Percentiles rank a stretch among this genome's conserved stretches.
phyloP scores from a whole-genome alignment of 768 basidiomycete genomes.

The Naganishia vishniacii region DNA sequence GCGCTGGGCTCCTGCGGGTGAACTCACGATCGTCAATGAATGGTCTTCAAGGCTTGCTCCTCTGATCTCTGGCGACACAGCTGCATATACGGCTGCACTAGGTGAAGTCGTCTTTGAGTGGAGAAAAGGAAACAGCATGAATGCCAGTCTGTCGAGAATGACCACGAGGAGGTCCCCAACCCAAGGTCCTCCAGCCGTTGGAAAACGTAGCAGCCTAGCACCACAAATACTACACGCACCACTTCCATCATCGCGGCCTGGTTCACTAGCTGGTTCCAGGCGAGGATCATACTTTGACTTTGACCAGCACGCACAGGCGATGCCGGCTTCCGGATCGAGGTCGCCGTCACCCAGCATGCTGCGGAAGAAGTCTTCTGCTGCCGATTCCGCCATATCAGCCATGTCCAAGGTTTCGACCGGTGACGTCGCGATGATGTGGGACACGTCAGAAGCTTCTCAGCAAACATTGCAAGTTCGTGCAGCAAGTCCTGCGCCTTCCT shows the following conservation, averaged over 20 bases:
- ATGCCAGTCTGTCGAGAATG: not conserved
- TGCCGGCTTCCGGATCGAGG: not conserved
- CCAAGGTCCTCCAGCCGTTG: not conserved
- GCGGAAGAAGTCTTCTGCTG: conserved; percentile 15
- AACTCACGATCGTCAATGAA: conserved; percentile 28
- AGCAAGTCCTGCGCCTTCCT: conserved; percentile 9
- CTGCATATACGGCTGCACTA: conserved; percentile 21
- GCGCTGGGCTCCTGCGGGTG: conserved; percentile 37
- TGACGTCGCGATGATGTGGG: not conserved
- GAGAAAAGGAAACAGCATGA: conserved; percentile 22
- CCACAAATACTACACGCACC: not conserved
- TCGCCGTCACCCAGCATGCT: not conserved
- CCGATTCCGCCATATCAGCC: conserved; percentile 8
- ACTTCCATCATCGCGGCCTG: not conserved
- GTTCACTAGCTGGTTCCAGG: conserved; percentile 4
- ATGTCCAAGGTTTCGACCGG: not conserved
- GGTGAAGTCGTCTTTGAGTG: conserved; percentile 47
- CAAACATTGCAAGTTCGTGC: not conserved
- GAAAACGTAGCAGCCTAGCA: not conserved
- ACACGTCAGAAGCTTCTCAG: not conserved
- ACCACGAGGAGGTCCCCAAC: not conserved
- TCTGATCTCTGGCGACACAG: conserved; percentile 28
- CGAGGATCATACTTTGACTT: conserved; percentile 2
- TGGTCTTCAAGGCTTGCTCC: conserved; percentile 33
- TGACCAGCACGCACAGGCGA: not conserved